Conservation (phyloP, 2,329 filamentous ascomycete species). For the Colletotrichum sp. region DNA sequence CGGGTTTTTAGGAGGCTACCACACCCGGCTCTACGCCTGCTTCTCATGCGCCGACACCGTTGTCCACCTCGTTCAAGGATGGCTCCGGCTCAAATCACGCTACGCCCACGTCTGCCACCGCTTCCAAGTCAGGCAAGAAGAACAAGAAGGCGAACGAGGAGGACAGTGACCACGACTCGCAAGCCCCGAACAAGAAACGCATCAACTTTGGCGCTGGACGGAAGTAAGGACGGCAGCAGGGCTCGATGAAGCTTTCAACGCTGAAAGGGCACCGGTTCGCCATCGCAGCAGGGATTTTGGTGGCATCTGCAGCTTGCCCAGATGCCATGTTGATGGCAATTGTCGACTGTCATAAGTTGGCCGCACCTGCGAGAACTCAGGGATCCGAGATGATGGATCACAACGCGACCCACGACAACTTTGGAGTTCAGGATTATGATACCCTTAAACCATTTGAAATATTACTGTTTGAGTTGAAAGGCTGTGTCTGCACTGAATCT, state of each 20-base stretch:
- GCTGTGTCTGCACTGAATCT: neutral
- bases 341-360: neutral
- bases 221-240: slow-evolving; percentile 38
- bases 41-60: slow-evolving; percentile 58
- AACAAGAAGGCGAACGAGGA: slow-evolving; percentile 55
- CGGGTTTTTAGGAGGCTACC: slow-evolving; percentile 39
- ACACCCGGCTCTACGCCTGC: slow-evolving; percentile 50
- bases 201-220: slow-evolving; percentile 62
- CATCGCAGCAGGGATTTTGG: neutral
- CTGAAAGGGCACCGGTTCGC: neutral
- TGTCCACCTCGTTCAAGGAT: slow-evolving; percentile 59
- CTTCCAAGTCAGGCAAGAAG: slow-evolving; percentile 48
- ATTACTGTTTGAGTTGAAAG: neutral
- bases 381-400: neutral
- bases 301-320: neutral
- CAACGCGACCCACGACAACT: neutral
- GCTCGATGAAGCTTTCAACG: neutral
- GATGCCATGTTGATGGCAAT: neutral
- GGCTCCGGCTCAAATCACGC: slow-evolving; percentile 51
- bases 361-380: neutral
- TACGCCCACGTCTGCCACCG: slow-evolving; percentile 60
- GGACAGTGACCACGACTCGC: slow-evolving; percentile 65
- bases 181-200: slow-evolving; percentile 57
- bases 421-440: slow-evolving; percentile 4
- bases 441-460: neutral